Evolutionary conservation across 2,329 filamentous ascomycete genomes (phyloP), one percentile per base, ranked within the genome.

Genomic region (Paecilomyces fulvus): DNA sequence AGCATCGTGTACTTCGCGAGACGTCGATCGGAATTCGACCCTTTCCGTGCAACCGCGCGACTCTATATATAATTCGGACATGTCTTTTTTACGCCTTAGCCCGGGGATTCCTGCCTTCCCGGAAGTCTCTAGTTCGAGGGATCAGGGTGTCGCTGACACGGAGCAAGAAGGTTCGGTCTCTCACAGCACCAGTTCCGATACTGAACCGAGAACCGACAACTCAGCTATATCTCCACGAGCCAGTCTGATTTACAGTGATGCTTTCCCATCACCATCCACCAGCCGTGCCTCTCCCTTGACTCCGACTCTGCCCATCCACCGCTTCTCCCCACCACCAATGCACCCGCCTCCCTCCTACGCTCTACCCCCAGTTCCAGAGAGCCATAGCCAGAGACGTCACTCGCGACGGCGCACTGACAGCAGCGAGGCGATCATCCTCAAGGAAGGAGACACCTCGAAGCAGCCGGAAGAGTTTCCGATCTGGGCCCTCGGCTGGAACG

Each of bases 391-490:
- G 52, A 66, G 64, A 56, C 65, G 67, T 48, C 73, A 76, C 59
- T 71, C 73, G 14, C 65, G 72, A 37, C 69, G 73, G 51, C 69
- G 73, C 30, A 76, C 74, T 0, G 70, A 74, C 58, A 76, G 73
- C 60, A 75, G 73, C 56, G 75, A 77, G 63, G 75, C 76, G 56
- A 77, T 80, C 51, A 70, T 74, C 52, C 65, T 76, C 49, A 73
- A 73, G 53, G 67, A 73, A 21, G 70, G 73, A 1, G 74, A 77
- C 3, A 77, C 78, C 30, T 79, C 80, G 59, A 77, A 74, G 49
- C 82, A 83, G 77, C 82, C 84, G 53, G 64, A 80, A 17, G 77
- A 77, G 4, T 74, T 79, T 55, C 72, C 73, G 4, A 64, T 75
- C 25, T 76, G 74, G 74, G 64, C 71, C 50, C 60, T 71, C 56